A percentile compares a stretch with the other conserved stretches of the same genome.
These are phyloP conservation scores for Hanseniaspora uvarum DNA, from an alignment of 1,139 yeast genomes.

Conservation along the genomic window DNA sequence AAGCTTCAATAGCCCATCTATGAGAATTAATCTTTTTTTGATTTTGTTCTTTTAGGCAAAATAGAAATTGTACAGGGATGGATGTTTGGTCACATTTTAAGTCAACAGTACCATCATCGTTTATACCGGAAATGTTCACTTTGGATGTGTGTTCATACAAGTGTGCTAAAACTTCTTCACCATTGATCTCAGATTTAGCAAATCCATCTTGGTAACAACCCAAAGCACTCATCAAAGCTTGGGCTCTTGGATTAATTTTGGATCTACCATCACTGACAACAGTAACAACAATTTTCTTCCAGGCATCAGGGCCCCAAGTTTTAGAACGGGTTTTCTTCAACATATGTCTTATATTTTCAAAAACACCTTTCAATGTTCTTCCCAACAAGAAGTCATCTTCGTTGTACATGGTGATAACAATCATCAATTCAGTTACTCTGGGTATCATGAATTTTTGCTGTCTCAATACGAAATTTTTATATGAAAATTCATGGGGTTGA, in stretches of 20 bases:
- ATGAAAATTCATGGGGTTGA: slow-evolving; percentile 66
- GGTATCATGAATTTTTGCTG: slow-evolving; percentile 54
- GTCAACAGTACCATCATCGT: slow-evolving; percentile 52
- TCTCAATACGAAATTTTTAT: slow-evolving; percentile 69
- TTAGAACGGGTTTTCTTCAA: slow-evolving; percentile 57
- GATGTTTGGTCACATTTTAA: slow-evolving; percentile 40
- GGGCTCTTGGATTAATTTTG: slow-evolving; percentile 71
- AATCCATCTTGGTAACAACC: slow-evolving; percentile 95
- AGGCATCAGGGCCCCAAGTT: slow-evolving; percentile 76
- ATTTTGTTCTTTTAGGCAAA: slow-evolving; percentile 79
- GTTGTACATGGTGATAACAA: slow-evolving; percentile 87
- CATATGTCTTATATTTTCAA: slow-evolving; percentile 81
- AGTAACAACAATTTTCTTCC: slow-evolving; percentile 89
- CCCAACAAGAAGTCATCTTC: slow-evolving; percentile 84
- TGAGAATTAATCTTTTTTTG: slow-evolving; percentile 91
- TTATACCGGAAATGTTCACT: slow-evolving; percentile 50
- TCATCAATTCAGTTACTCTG: slow-evolving; percentile 76
- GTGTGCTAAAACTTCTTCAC: slow-evolving; percentile 79
- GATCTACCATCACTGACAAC: slow-evolving; percentile 91
- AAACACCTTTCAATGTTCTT: slow-evolving; percentile 83
- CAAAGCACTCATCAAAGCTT: slow-evolving; percentile 77
- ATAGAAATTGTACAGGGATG: slow-evolving; percentile 81
- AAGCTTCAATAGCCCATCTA: slow-evolving; percentile 91
- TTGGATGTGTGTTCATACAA: slow-evolving; percentile 77
- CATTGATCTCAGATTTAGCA: slow-evolving; percentile 82